A percentile compares a stretch with the other conserved stretches of the same genome.
phyloP scores from a whole-genome alignment of 768 basidiomycete species.

The Boletus huronensis region DNA sequence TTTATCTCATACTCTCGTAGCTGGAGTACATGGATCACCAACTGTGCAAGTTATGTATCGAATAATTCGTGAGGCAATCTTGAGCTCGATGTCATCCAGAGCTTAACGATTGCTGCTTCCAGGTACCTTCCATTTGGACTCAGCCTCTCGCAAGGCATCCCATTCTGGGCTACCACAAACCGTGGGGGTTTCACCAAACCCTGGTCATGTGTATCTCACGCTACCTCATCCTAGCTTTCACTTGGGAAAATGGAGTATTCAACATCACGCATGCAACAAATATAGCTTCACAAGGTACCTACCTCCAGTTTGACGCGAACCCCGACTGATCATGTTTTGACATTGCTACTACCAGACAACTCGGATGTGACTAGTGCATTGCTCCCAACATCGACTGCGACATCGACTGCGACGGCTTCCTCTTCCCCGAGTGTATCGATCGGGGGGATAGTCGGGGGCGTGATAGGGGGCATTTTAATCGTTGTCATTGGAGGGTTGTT shows the following conservation, averaged over 20 bases:
- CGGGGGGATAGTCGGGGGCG: slow-evolving; percentile 22
- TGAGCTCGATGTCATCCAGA: background rate
- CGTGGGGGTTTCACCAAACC: slow-evolving; percentile 11
- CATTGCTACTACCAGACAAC: background rate
- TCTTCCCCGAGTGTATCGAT: slow-evolving; percentile 8
- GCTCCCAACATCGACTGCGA: too few species aligned
- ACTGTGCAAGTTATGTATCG: slow-evolving; percentile 16
- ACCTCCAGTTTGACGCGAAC: background rate
- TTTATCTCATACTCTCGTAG: slow-evolving; percentile 11
- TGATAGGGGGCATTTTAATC: slow-evolving; percentile 15
- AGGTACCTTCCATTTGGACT: slow-evolving; percentile 25
- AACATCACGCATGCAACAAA: slow-evolving; percentile 7
- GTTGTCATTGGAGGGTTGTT: slow-evolving; percentile 16
- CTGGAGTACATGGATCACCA: slow-evolving; percentile 19
- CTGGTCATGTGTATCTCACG: background rate
- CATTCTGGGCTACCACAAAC: slow-evolving; percentile 23
- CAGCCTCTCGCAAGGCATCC: slow-evolving; percentile 15
- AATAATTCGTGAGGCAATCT: slow-evolving; percentile 17
- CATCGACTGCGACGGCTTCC: slow-evolving; percentile 3
- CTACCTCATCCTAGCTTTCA: slow-evolving; percentile 9
- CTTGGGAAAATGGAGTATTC: slow-evolving; percentile 19
- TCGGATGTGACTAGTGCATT: slow-evolving; percentile 19
- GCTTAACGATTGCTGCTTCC: background rate
- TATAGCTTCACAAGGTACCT: slow-evolving; percentile 10
- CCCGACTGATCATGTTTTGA: background rate